Percentiles rank a stretch among this genome's conserved stretches.
phyloP scores from a whole-genome alignment of 371 early-diverging fungal species.

The Parasitella parasitica region DNA sequence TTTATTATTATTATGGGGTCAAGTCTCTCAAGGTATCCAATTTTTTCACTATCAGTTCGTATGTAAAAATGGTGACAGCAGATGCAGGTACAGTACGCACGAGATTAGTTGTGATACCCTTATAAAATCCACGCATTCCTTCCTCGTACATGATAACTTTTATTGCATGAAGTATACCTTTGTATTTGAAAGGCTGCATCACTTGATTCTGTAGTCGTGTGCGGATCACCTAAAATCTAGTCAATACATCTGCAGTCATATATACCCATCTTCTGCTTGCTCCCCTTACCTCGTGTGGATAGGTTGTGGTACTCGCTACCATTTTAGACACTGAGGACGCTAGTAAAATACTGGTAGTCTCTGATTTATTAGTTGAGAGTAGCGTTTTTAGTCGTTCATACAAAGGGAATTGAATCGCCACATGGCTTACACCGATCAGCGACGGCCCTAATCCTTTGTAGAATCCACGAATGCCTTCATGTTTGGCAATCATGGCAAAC shows the following conservation, averaged over 20 bases:
- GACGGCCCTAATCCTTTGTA: constrained; percentile 90
- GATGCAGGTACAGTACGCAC: constrained; percentile 89
- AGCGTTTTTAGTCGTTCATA: constrained; percentile 84
- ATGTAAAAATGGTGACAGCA: constrained; percentile 85
- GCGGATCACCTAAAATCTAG: constrained; percentile 55
- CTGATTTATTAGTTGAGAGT: not conserved
- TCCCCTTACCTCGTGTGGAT: constrained; percentile 66
- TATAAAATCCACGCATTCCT: constrained; percentile 81
- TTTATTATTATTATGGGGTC: not conserved
- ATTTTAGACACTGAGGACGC: constrained; percentile 87
- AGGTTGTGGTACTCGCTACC: constrained; percentile 84
- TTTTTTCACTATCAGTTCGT: constrained; percentile 59
- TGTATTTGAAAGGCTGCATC: constrained; percentile 68
- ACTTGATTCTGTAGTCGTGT: constrained; percentile 89
- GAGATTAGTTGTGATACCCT: constrained; percentile 85
- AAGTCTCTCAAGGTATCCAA: constrained; percentile 32
- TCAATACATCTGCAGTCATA: constrained; percentile 57
- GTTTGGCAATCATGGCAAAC: constrained; percentile 60
- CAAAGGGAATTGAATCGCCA: constrained; percentile 92
- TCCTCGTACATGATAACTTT: constrained; percentile 75
- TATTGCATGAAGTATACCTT: constrained; percentile 75
- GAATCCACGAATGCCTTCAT: constrained; percentile 79
- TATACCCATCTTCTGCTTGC: too few species aligned
- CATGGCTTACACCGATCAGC: constrained; percentile 90
- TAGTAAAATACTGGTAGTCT: constrained; percentile 53